Percentiles rank a stretch among this genome's conserved stretches.
phyloP scores from a whole-genome alignment of 805 yeast species.

The Saccharomycodes ludwigii region DNA sequence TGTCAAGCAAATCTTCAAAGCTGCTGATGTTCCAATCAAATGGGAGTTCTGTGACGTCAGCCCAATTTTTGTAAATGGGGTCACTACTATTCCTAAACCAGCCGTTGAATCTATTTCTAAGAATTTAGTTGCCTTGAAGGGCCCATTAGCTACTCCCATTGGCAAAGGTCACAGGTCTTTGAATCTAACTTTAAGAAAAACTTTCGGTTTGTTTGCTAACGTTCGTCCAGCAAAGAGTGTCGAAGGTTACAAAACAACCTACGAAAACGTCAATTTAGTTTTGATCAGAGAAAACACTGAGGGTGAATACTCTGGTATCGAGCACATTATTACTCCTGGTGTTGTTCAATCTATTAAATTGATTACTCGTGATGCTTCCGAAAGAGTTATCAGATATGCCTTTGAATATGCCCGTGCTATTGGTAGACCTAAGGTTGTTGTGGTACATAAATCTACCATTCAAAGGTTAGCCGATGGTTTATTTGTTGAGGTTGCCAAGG shows the following conservation, averaged over 20 bases:
- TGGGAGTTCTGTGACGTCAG: conserved; percentile 98
- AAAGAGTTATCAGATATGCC: conserved; percentile 92
- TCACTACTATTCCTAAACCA: conserved; percentile 82
- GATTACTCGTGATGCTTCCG: conserved; percentile 92
- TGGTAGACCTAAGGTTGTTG: conserved; percentile 78
- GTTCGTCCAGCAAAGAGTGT: conserved; percentile 94
- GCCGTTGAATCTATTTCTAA: conserved; percentile 89
- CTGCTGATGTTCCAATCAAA: conserved; percentile 90
- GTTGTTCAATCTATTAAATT: conserved; percentile 96
- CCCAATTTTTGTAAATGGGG: conserved; percentile 82
- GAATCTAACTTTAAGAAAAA: conserved; percentile 94
- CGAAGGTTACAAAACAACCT: conserved; percentile 81
- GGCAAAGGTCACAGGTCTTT: conserved; percentile 98
- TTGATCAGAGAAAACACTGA: conserved; percentile 98
- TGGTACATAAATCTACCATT: conserved; percentile 97
- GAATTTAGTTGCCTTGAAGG: conserved; percentile 92
- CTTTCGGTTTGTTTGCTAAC: conserved; percentile 91
- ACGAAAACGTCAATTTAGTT: conserved; percentile 78
- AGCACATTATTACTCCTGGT: conserved; percentile 96
- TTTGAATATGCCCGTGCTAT: conserved; percentile 89
- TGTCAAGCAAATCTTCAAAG: conserved; percentile 83
- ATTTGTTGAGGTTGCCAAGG: conserved; percentile 83
- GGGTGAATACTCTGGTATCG: conserved; percentile 99
- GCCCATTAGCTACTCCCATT: conserved; percentile 96
- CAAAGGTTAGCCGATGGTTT: conserved; percentile 98